A percentile compares a stretch with the other conserved stretches of the same genome.
Evolutionary conservation across 768 basidiomycete species (phyloP).

Genomic region (Tylopilus subfusipes): DNA sequence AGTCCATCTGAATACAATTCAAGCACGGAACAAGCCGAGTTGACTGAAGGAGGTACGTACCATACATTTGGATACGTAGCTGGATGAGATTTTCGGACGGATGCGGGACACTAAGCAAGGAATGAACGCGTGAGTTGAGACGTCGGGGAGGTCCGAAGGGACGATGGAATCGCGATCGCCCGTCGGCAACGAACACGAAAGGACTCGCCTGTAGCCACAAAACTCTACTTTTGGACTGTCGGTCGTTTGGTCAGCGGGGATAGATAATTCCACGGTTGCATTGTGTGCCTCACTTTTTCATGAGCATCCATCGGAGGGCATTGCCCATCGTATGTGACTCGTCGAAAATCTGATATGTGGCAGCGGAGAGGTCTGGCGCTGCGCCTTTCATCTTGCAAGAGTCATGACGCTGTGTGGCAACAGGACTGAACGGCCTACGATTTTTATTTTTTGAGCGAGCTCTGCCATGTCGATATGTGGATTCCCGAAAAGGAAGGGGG

Average conservation of each 20-base stretch:
- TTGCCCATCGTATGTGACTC: slow-evolving; percentile 98
- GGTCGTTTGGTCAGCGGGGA: slow-evolving; percentile 6
- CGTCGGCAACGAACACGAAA: not conserved
- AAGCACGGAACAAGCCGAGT: not conserved
- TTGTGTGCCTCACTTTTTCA: slow-evolving; percentile 82
- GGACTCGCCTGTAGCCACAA: slow-evolving; percentile 87
- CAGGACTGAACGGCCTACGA: slow-evolving; percentile 20
- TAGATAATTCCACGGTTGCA: not conserved
- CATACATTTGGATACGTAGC: slow-evolving; percentile 99
- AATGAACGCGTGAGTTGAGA: not conserved
- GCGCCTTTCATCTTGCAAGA: slow-evolving; percentile 76
- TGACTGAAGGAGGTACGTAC: slow-evolving; percentile 46
- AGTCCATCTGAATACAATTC: slow-evolving; percentile 59
- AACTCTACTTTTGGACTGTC: slow-evolving; percentile 95
- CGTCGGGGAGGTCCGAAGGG: not conserved
- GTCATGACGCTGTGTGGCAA: slow-evolving; percentile 9
- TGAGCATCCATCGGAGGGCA: slow-evolving; percentile 93
- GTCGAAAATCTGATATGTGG: slow-evolving; percentile 88
- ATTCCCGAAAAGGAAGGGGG: slow-evolving; percentile 3
- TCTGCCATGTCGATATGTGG: slow-evolving; percentile 25
- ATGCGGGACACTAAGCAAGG: slow-evolving; percentile 57
- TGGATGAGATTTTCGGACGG: slow-evolving; percentile 97
- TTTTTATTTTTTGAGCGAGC: slow-evolving; percentile 29
- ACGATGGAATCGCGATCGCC: slow-evolving; percentile 14
- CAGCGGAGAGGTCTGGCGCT: slow-evolving; percentile 75